These are phyloP conservation scores for Calonectria pseudoturangicola DNA, from an alignment of 2,329 filamentous ascomycete genomes.

Conservation along the genomic window DNA sequence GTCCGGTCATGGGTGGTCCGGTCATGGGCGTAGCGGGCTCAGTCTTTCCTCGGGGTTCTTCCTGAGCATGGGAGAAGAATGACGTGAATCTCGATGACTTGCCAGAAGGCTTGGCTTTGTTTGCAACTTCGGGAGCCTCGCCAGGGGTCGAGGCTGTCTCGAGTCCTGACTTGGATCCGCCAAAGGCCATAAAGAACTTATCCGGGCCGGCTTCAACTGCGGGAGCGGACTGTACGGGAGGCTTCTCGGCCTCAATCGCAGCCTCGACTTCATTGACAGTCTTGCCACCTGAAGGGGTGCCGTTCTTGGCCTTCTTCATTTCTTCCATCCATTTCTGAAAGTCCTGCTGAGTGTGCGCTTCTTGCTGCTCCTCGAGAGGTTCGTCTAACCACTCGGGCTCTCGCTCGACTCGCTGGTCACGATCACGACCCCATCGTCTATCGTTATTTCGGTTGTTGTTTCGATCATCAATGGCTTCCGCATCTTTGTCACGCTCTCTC, in stretches of 20 bases:
- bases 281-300: constrained; percentile 59
- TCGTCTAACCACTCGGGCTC: constrained; percentile 95
- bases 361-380: constrained; percentile 79
- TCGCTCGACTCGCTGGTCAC: constrained; percentile 79
- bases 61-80: constrained; percentile 76
- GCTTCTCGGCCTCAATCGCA: constrained; percentile 68
- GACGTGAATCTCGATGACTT: constrained; percentile 92
- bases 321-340: constrained; percentile 96
- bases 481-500: constrained; percentile 72
- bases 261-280: constrained; percentile 60
- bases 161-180: constrained; percentile 61
- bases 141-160: constrained; percentile 71
- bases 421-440: constrained; percentile 74
- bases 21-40: constrained; percentile 69
- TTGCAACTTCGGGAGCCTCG: constrained; percentile 65
- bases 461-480: constrained; percentile 73
- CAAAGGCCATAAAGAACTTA: constrained; percentile 82
- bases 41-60: constrained; percentile 70
- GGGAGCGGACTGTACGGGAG: constrained; percentile 75
- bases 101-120: constrained; percentile 72
- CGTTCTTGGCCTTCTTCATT: constrained; percentile 82
- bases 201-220: constrained; percentile 81
- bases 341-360: constrained; percentile 89
- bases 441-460: constrained; percentile 67
- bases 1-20: constrained; percentile 61